Percentiles rank a stretch among this genome's conserved stretches.
These are phyloP conservation scores for Chernovozyma sophiae-reginae DNA, from an alignment of 1,139 yeast genomes.

Conservation along the genomic window DNA sequence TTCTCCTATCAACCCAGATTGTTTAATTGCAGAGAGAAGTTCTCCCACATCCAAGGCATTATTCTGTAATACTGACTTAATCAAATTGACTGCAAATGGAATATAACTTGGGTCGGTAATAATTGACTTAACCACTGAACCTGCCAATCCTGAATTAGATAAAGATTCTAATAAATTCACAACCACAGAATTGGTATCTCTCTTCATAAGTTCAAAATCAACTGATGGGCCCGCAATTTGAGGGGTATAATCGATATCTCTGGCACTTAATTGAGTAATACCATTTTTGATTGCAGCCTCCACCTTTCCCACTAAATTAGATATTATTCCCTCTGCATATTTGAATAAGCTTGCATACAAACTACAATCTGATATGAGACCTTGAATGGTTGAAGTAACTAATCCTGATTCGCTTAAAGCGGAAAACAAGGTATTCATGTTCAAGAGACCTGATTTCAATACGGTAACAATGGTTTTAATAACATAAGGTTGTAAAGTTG, in stretches of 20 bases:
- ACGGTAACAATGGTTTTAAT: slow-evolving; percentile 29
- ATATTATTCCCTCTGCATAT: slow-evolving; percentile 27
- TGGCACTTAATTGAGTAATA: slow-evolving; percentile 11
- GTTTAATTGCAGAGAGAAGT: slow-evolving; percentile 29
- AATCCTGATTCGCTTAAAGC: slow-evolving; percentile 40
- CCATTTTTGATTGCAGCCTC: slow-evolving; percentile 22
- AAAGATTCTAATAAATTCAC: slow-evolving; percentile 39
- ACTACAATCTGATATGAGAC: slow-evolving; percentile 39
- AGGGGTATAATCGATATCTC: slow-evolving; percentile 3
- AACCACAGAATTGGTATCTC: slow-evolving; percentile 29
- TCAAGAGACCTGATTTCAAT: slow-evolving; percentile 29
- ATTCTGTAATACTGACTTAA: slow-evolving; percentile 25
- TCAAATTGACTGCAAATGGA: slow-evolving; percentile 35
- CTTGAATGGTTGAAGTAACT: slow-evolving; percentile 32
- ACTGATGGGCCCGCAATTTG: background rate
- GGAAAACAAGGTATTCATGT: slow-evolving; percentile 30
- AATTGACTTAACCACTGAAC: slow-evolving; percentile 37
- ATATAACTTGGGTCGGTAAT: slow-evolving; percentile 36
- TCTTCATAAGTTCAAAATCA: slow-evolving; percentile 10
- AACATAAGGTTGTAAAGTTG: slow-evolving; percentile 34
- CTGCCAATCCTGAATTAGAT: slow-evolving; percentile 40
- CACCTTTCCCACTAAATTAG: slow-evolving; percentile 27
- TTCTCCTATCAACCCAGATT: slow-evolving; percentile 34
- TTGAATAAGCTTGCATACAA: slow-evolving; percentile 36
- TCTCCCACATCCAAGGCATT: slow-evolving; percentile 27